Evolutionary conservation across 1,284 basidiomycete genomes (phyloP), one percentile per base, ranked within the genome.

Genomic region (Taiwanofungus camphoratus): DNA sequence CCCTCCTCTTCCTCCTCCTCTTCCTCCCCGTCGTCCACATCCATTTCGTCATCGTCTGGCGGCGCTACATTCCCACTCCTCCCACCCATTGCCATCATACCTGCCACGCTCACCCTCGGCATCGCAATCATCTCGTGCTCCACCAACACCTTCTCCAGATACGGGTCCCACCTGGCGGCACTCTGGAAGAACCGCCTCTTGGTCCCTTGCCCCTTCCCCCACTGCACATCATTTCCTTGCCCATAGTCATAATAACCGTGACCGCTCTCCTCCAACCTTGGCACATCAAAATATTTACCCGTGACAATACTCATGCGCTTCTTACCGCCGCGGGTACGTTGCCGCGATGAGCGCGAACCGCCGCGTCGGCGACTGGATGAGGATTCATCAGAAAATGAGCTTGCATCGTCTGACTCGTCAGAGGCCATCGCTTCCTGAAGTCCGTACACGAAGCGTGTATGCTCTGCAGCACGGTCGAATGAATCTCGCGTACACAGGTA

Each of bases 281-380:
- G 69, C 0, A 70, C 63, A 27, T 78, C 73, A 42, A 73, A 65
- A 49, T 71, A 76, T 38, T 74, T 68, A 42, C 76, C 75, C n/a
- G 78, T 79, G 38, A 81, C 42, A 44, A 86, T 70, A 49, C 80
- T 83, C 79, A 86, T 85, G 36, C 78, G 73, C 50, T 76, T 77
- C 46, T 69, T 68, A 12, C 55, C 53, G 11, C 31, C 42, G 21
- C 54, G 52, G 15, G 51, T 38, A 11, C 43, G 49, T 13, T 46
- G 49, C 26, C 51, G 53, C 35, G 57, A 51, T 8, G 53, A 34
- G 13, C 56, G 53, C n/a, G 48, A 53, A 5, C 62, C 57, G 31
- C 63, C 63, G 19, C 64, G 63, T 38, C 62, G 58, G 23, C 58
- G 58, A 48, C 61, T 59, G 19, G 66, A 61, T 0, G 67, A 59